Base-by-base conservation (phyloP, 768 basidiomycete genomes). In the Tricholoma sp. region DNA sequence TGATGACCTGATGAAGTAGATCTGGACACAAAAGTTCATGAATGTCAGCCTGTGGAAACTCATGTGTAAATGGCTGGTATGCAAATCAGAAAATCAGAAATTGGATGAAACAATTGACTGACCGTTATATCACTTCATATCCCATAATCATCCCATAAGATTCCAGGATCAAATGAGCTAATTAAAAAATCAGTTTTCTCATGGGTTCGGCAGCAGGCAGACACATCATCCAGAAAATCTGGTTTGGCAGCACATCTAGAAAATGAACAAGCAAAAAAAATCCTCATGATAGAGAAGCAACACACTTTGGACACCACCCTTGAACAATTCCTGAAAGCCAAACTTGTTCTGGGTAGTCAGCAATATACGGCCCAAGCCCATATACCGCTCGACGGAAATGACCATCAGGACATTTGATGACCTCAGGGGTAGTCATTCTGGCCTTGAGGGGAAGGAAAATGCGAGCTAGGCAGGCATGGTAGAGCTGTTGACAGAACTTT, bases 291-390 rank as follows among this genome's bases (percentile, higher is more conserved):
- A 43, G 19, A 43, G 41, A 18, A 19, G 18, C 41, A 43, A 43
- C 19, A 16, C 54, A 69, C 68, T 63, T 64, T 46, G 65, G 63
- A 56, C 69, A 70, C 68, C 68, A 69, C 2, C 53, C 55, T 50
- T 65, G 61, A 4, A 70, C 65, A 54, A 70, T 63, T 18, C 65
- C 41, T 4, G 67, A 52, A 11, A 70, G 58, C 34, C 46, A 52
- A 6, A 62, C 62, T 54, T 70, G 69, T 55, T 69, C 67, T 14
- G 62, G 66, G 45, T 69, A 71, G 55, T 69, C 67, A 32, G 66
- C 65, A 43, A 70, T 69, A 56, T 70, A 70, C 21, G 68, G 67
- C 5, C 69, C 69, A 29, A 69, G 34, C 5, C 64, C 19, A 18
- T 19, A 43, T n/a, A 43, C 19, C 5, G 41, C 41, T 43, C 19